Evolutionary conservation across 2,329 filamentous ascomycete species (phyloP).

Genomic region (Blumeriella jaapii): DNA sequence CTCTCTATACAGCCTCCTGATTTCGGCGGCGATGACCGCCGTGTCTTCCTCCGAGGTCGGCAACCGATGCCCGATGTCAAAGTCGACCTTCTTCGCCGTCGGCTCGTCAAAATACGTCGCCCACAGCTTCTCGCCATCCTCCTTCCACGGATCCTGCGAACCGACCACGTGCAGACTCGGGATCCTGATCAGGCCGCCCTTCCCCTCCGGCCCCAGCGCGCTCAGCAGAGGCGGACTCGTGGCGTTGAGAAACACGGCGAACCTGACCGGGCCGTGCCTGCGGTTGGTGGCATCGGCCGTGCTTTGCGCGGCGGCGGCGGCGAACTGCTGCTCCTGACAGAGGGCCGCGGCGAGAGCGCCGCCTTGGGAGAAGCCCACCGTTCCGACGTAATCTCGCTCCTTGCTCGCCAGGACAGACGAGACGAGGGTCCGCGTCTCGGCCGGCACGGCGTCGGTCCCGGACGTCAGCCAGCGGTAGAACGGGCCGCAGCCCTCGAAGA

Average conservation of each 20-base stretch:
- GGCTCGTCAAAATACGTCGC: conserved; percentile 12
- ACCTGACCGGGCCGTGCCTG: conserved; percentile 9
- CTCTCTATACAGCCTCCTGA: conserved; percentile 15
- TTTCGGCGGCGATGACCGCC: conserved; percentile 14
- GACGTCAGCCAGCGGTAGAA: conserved; percentile 14
- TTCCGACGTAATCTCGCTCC: conserved; percentile 37
- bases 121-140: conserved; percentile 11
- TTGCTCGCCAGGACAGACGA: conserved; percentile 3
- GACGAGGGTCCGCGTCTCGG: conserved; percentile 8
- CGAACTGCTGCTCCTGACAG: conserved; percentile 47
- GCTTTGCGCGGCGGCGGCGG: not conserved
- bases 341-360: conserved; percentile 49
- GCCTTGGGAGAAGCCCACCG: conserved; percentile 58
- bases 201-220: conserved; percentile 6
- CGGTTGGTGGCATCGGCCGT: not conserved
- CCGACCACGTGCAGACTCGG: conserved; percentile 20
- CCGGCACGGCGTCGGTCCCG: conserved; percentile 4
- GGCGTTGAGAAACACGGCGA: conserved; percentile 15
- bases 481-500: conserved; percentile 28
- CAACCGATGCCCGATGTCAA: conserved; percentile 17
- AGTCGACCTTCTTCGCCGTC: conserved; percentile 14
- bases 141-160: conserved; percentile 16
- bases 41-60: conserved; percentile 16
- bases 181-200: conserved; percentile 9
- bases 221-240: conserved; percentile 12